Evolutionary conservation across 2,329 filamentous ascomycete genomes (phyloP), one percentile per base, ranked within the genome.

Genomic region (Talaromyces sp.): DNA sequence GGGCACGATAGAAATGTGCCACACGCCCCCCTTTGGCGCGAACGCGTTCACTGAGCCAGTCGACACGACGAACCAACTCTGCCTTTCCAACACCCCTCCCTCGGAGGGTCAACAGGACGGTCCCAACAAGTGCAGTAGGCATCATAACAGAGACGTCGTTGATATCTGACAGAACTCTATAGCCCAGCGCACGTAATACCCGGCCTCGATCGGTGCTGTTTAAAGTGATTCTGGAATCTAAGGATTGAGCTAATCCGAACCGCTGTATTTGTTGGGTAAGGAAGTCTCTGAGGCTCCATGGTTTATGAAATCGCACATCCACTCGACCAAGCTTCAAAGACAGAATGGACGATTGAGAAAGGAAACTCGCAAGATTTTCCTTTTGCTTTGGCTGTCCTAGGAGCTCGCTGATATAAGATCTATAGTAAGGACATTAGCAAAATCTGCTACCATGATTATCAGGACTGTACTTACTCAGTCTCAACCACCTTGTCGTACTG

Each of bases 401-500:
- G 2, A 99, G 84, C 74, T 99, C 95, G 35, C 88, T 95, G 51
- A 98, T 93, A 70, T 99, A 99, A 5, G 92, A 95, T 65, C 80
- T 82, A 58, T 2, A n/a, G 2, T 51, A 63, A 35, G 54, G 64
- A 49, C 70, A 64, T 50, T 32, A 61, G 50, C 17, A 53, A 24
- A 35, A 21, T 31, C 32, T 32, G 4, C 19, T 17, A 55, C 4
- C 21, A 32, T 17, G 29, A 13, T 11, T n/a, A 26, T 31, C 8
- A 29, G 49, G 21, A 49, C 29, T 38, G n/a, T 29, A 58, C 77
- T 63, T 72, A 80, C 75, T 96, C 92, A 0, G 96, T 96, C 75
- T 99, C 95, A 62, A 99, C 96, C 59, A 99, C 95, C 72, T 98
- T 99, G 80, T 99, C 95, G 71, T 99, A 99, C 72, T 99, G 95